Conservation (phyloP, 1,284 basidiomycete genomes). For the Irpex sp. region DNA sequence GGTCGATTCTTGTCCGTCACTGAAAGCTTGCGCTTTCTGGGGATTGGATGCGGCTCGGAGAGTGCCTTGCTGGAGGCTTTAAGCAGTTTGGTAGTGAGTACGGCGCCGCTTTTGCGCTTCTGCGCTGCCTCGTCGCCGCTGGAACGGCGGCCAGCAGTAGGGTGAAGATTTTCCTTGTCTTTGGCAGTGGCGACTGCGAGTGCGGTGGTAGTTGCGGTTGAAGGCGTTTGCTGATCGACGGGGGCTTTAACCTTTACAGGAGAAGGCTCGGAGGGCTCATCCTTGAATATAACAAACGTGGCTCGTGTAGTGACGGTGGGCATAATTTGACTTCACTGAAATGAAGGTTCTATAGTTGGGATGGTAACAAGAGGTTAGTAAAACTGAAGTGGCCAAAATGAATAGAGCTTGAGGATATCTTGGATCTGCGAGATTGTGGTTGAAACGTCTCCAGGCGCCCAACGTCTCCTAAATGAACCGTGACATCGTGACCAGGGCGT, state of each 20-base stretch:
- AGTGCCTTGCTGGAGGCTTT: constrained; percentile 42
- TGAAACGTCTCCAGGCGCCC: neutral
- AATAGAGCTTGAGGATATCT: neutral
- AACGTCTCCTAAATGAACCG: neutral
- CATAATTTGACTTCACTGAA: neutral
- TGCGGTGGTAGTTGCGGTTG: constrained; percentile 20
- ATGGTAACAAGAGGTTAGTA: neutral
- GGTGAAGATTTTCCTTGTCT: constrained; percentile 78
- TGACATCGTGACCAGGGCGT: neutral
- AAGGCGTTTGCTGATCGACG: constrained; percentile 6
- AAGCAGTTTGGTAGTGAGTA: constrained; percentile 50
- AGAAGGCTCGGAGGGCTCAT: constrained; percentile 28
- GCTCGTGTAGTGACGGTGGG: constrained; percentile 43
- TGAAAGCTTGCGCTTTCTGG: constrained; percentile 57
- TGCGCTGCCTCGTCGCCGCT: constrained; percentile 38
- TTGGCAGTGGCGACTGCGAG: constrained; percentile 33
- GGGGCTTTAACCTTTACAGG: constrained; percentile 5
- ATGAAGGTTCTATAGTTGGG: neutral
- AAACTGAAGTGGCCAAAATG: neutral
- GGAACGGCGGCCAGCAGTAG: constrained; percentile 61
- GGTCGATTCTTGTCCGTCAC: neutral
- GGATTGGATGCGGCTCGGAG: constrained; percentile 33
- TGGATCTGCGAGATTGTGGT: neutral
- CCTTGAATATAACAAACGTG: constrained; percentile 65
- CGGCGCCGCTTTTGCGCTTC: constrained; percentile 57